Evolutionary conservation across 768 basidiomycete genomes (phyloP).

Genomic region (Leccinum variicolor): DNA sequence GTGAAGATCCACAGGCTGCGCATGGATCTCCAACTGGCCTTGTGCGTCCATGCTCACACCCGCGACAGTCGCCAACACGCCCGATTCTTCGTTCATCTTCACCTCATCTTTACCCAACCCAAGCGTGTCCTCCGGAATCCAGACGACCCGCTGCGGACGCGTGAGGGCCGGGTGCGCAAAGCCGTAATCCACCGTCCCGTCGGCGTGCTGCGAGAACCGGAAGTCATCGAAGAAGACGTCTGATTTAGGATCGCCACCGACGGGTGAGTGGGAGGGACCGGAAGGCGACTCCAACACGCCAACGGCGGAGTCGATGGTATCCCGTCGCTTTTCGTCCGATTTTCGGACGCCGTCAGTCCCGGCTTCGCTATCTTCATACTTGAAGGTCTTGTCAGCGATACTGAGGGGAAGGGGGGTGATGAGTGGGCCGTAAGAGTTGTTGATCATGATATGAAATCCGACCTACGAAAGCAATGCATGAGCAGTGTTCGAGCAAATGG

Average conservation of each 20-base stretch:
- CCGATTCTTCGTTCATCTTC: constrained; percentile 46
- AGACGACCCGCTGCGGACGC: constrained; percentile 72
- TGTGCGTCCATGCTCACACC: constrained; percentile 58
- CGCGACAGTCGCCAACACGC: constrained; percentile 47
- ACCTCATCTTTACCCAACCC: constrained; percentile 60
- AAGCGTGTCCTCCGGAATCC: constrained; percentile 73
- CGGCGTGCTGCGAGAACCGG: constrained; percentile 23
- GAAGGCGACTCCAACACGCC: constrained; percentile 7
- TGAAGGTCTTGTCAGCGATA: constrained; percentile 67
- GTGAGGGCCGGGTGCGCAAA: constrained; percentile 87
- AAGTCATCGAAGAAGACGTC: constrained; percentile 14
- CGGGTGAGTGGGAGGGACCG: constrained; percentile 1
- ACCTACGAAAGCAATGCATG: constrained; percentile 30
- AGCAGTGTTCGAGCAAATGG: not conserved
- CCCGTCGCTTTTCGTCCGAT: constrained; percentile 15
- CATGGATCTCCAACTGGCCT: constrained; percentile 45
- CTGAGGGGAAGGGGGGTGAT: constrained; percentile 71
- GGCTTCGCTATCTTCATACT: constrained; percentile 10
- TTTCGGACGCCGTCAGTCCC: not conserved
- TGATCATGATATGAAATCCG: constrained; percentile 71
- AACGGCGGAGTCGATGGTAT: constrained; percentile 8
- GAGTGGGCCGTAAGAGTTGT: constrained; percentile 79
- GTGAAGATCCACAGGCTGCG: constrained; percentile 24
- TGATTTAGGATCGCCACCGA: not conserved
- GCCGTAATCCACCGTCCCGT: constrained; percentile 46